A percentile compares a stretch with the other conserved stretches of the same genome.
Evolutionary conservation across 2,329 filamentous ascomycete genomes (phyloP).

Genomic region (Pleomassaria siparia): DNA sequence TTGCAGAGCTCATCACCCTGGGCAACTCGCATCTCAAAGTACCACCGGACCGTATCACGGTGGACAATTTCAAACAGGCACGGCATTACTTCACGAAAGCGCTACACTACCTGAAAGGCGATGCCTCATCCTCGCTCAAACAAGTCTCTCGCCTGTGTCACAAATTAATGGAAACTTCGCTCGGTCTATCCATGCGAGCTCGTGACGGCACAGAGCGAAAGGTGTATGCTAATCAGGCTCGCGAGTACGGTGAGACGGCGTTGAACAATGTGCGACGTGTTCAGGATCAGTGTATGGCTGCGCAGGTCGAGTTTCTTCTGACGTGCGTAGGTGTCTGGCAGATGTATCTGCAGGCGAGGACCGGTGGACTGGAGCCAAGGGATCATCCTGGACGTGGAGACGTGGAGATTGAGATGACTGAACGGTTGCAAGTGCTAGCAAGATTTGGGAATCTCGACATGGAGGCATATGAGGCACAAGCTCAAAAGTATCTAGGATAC

Average conservation of each 20-base stretch:
- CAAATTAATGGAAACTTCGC: slow-evolving; percentile 15
- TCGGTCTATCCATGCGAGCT: slow-evolving; percentile 9
- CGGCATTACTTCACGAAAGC: slow-evolving; percentile 16
- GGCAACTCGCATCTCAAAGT: slow-evolving; percentile 11
- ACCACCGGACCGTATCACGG: slow-evolving; percentile 1
- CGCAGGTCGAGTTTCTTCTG: slow-evolving; percentile 15
- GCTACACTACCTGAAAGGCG: slow-evolving; percentile 12
- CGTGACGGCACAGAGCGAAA: slow-evolving; percentile 2
- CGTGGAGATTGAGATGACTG: slow-evolving; percentile 2
- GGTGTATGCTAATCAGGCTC: slow-evolving; percentile 12
- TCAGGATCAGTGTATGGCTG: slow-evolving; percentile 13
- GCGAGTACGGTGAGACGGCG: slow-evolving; percentile 11
- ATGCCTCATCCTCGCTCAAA: slow-evolving; percentile 12
- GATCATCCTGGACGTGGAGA: slow-evolving; percentile 1
- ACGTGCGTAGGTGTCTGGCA: slow-evolving; percentile 15
- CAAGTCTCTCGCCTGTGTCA: slow-evolving; percentile 18
- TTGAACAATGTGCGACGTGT: slow-evolving; percentile 8
- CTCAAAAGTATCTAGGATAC: slow-evolving; percentile 7
- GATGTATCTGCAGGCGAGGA: slow-evolving; percentile 12
- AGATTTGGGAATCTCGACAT: slow-evolving; percentile 6
- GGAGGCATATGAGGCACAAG: slow-evolving; percentile 5
- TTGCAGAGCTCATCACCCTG: slow-evolving; percentile 9
- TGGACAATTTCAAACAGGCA: slow-evolving; percentile 5
- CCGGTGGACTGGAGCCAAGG: slow-evolving; percentile 3
- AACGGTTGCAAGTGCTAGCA: slow-evolving; percentile 5